Percentiles rank a stretch among this genome's conserved stretches.
phyloP scores from a whole-genome alignment of 768 basidiomycete genomes.

The Glaciozyma antarctica region DNA sequence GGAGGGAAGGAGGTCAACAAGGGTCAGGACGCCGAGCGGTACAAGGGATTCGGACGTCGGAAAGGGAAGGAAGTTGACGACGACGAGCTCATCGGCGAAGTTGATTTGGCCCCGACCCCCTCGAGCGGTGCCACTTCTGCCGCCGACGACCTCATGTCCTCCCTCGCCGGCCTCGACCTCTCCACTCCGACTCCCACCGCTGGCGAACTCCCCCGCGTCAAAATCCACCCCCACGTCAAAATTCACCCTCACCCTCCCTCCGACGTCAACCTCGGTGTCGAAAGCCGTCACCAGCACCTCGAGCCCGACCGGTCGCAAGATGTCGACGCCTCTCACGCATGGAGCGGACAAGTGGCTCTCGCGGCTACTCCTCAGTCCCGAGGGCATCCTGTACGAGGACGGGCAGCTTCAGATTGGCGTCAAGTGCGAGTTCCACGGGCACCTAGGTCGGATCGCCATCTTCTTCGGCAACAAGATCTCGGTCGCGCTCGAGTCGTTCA shows the following conservation, averaged over 20 bases:
- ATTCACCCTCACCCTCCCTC: neutral
- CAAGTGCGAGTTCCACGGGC: constrained; percentile 92
- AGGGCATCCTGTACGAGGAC: constrained; percentile 93
- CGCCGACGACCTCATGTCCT: constrained; percentile 55
- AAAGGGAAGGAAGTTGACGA: constrained; percentile 25
- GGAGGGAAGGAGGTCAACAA: constrained; percentile 87
- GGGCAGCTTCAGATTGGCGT: constrained; percentile 88
- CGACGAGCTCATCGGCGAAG: constrained; percentile 26
- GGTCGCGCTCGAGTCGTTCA: constrained; percentile 80
- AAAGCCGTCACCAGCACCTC: constrained; percentile 12
- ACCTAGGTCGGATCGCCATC: constrained; percentile 83
- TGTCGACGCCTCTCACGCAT: constrained; percentile 22
- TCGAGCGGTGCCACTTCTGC: constrained; percentile 32
- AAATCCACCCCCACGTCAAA: constrained; percentile 26
- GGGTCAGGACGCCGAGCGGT: constrained; percentile 57
- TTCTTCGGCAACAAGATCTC: constrained; percentile 95
- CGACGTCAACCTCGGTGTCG: constrained; percentile 4
- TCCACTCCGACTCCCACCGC: constrained; percentile 32
- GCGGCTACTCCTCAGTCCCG: constrained; percentile 57
- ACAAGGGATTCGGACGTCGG: constrained; percentile 46
- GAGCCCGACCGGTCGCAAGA: constrained; percentile 20
- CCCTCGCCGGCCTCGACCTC: constrained; percentile 74
- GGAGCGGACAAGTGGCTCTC: constrained; percentile 33
- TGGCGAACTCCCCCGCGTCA: constrained; percentile 25
- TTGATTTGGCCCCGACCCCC: constrained; percentile 24